Conservation (phyloP, 441 rosid species). For the Erodium moschatum region DNA sequence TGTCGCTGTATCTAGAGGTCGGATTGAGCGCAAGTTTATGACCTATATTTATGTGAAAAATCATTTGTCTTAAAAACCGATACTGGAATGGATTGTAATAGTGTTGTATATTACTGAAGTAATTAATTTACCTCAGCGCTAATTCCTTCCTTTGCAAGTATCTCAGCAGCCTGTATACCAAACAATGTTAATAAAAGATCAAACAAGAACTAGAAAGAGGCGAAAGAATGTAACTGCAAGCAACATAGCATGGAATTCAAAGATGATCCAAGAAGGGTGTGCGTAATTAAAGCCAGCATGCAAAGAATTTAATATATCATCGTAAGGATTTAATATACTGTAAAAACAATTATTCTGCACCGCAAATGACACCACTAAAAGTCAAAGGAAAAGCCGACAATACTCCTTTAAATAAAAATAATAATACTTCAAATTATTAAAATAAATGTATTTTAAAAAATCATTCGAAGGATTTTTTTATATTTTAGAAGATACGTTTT, state of each 20-base stretch:
- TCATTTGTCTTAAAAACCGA: neutral
- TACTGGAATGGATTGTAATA: neutral
- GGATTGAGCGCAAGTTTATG: slow-evolving; percentile 79
- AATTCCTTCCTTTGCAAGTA: slow-evolving; percentile 83
- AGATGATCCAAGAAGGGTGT: neutral
- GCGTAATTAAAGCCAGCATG: neutral
- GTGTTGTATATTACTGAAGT: neutral
- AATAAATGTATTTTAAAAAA: too few species aligned
- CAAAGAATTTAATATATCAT: neutral
- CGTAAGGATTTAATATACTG: neutral
- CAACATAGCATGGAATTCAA: neutral
- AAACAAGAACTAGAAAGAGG: neutral
- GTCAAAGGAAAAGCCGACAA: too few species aligned
- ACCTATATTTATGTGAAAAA: slow-evolving; percentile 35
- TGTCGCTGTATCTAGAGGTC: slow-evolving; percentile 83
- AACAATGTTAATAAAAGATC: slow-evolving; percentile 3
- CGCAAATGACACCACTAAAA: too few species aligned
- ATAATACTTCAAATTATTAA: too few species aligned
- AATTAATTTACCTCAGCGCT: slow-evolving; percentile 62
- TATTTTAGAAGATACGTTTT: too few species aligned
- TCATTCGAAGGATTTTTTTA: too few species aligned
- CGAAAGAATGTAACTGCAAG: too few species aligned
- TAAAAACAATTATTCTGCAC: too few species aligned
- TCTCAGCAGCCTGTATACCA: slow-evolving; percentile 71
- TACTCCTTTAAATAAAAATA: too few species aligned